A percentile compares a stretch with the other conserved stretches of the same genome.
Evolutionary conservation across 805 yeast genomes (phyloP).

Genomic region (Kazachstania bromeliacearum): DNA sequence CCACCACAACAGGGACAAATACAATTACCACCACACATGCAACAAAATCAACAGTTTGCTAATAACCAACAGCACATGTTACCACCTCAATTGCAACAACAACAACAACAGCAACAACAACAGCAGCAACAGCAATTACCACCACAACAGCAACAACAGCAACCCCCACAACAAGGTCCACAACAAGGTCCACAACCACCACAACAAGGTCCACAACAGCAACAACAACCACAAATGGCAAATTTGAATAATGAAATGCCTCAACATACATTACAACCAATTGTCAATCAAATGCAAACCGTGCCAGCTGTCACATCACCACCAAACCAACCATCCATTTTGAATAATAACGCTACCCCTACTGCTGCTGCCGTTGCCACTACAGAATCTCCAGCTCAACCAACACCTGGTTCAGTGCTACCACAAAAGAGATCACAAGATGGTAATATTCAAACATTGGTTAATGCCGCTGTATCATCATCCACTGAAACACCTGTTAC

Average conservation of each 20-base stretch:
- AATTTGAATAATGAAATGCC: neutral
- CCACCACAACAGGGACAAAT: slow-evolving; percentile 15
- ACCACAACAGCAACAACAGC: slow-evolving; percentile 5
- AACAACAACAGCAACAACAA: slow-evolving; percentile 5
- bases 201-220: slow-evolving; percentile 4
- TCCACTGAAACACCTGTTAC: slow-evolving; percentile 1
- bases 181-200: slow-evolving; percentile 2
- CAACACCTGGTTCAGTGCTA: neutral
- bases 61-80: slow-evolving; percentile 5
- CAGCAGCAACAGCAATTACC: slow-evolving; percentile 2
- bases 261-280: slow-evolving; percentile 1
- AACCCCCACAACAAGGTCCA: slow-evolving; percentile 3
- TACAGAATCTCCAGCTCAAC: neutral
- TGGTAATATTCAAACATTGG: slow-evolving; percentile 24
- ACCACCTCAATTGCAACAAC: slow-evolving; percentile 6
- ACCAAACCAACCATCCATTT: slow-evolving; percentile 1
- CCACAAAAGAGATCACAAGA: slow-evolving; percentile 26
- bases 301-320: neutral
- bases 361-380: neutral
- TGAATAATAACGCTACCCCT: neutral
- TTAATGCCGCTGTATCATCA: slow-evolving; percentile 20
- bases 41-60: slow-evolving; percentile 20
- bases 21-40: slow-evolving; percentile 21
- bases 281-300: slow-evolving; percentile 1
- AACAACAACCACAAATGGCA: neutral